Percentiles rank a stretch among this genome's conserved stretches.
These are phyloP conservation scores for Yarrowia hollandica DNA, from an alignment of 805 yeast species.

Conservation along the genomic window DNA sequence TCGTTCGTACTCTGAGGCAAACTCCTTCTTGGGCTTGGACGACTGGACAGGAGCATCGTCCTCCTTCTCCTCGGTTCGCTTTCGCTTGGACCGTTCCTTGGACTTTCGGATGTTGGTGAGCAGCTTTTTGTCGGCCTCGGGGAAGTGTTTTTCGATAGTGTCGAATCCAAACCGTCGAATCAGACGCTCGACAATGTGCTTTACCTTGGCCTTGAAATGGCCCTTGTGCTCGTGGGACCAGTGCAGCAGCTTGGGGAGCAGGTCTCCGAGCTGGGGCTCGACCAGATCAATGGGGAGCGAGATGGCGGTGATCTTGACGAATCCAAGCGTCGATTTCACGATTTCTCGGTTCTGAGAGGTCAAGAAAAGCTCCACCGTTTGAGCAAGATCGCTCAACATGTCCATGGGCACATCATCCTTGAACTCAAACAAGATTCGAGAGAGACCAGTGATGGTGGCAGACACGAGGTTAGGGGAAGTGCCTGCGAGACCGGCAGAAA, in stretches of 20 bases:
- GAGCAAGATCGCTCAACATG: constrained; percentile 68
- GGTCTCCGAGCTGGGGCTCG: constrained; percentile 59
- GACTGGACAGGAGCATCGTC: constrained; percentile 41
- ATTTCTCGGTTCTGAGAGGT: constrained; percentile 91
- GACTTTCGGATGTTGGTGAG: constrained; percentile 82
- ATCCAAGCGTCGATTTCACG: constrained; percentile 75
- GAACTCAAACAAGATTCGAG: constrained; percentile 85
- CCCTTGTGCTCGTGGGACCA: constrained; percentile 98
- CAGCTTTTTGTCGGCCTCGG: constrained; percentile 84
- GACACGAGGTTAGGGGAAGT: constrained; percentile 93
- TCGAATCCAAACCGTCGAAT: constrained; percentile 90
- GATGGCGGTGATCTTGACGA: constrained; percentile 82
- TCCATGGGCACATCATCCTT: constrained; percentile 61
- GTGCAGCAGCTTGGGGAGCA: constrained; percentile 71
- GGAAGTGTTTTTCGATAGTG: constrained; percentile 75
- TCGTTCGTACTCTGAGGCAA: constrained; percentile 87
- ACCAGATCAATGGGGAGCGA: constrained; percentile 79
- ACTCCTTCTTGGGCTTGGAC: constrained; percentile 44
- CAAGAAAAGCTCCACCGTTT: constrained; percentile 85
- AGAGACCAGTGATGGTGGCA: constrained; percentile 89
- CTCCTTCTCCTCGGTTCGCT: constrained; percentile 48
- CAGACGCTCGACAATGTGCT: constrained; percentile 88
- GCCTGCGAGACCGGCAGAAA: constrained; percentile 95
- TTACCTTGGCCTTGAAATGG: constrained; percentile 88
- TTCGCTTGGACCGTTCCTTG: constrained; percentile 79